phyloP scores from a whole-genome alignment of 495 filamentous ascomycete species.

The Penicillium flavigenum region DNA sequence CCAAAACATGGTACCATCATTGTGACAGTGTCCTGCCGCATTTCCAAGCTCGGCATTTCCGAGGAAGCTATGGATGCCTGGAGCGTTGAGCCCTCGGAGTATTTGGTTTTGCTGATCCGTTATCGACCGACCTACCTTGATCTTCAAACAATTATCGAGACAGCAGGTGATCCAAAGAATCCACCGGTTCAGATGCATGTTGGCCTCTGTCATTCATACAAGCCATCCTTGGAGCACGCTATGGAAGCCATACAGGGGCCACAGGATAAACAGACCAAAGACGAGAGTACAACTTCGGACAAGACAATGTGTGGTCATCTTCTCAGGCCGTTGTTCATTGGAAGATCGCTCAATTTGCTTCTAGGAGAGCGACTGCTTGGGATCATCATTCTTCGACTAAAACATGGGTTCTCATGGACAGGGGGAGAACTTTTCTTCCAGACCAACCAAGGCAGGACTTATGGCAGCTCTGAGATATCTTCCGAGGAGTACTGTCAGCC shows the following conservation, averaged over 20 bases:
- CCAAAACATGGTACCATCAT: conserved; percentile 55
- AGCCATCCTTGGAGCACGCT: conserved; percentile 43
- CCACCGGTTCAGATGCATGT: conserved; percentile 39
- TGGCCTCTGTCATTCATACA: conserved; percentile 51
- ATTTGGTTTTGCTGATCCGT: conserved; percentile 75
- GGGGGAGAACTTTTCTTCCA: conserved; percentile 63
- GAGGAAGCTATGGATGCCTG: conserved; percentile 76
- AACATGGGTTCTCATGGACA: conserved; percentile 61
- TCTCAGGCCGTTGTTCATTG: conserved; percentile 65
- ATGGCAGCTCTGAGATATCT: conserved; percentile 4
- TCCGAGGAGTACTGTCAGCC: conserved; percentile 15
- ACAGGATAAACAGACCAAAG: conserved; percentile 6
- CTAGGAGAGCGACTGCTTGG: conserved; percentile 65
- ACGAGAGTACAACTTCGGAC: background rate
- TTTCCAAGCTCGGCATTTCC: conserved; percentile 71
- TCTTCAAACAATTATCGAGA: conserved; percentile 49
- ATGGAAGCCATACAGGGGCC: conserved; percentile 47
- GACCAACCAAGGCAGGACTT: conserved; percentile 39
- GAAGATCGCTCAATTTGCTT: conserved; percentile 66
- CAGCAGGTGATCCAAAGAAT: conserved; percentile 1
- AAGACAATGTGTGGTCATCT: conserved; percentile 1
- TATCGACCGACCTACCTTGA: conserved; percentile 58
- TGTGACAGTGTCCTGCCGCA: conserved; percentile 60
- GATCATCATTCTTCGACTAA: conserved; percentile 59
- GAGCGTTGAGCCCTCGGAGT: conserved; percentile 64